A percentile compares a stretch with the other conserved stretches of the same genome.
These are phyloP conservation scores for Apophysomyces sp. DNA, from an alignment of 371 early-diverging fungal genomes.

Conservation along the genomic window DNA sequence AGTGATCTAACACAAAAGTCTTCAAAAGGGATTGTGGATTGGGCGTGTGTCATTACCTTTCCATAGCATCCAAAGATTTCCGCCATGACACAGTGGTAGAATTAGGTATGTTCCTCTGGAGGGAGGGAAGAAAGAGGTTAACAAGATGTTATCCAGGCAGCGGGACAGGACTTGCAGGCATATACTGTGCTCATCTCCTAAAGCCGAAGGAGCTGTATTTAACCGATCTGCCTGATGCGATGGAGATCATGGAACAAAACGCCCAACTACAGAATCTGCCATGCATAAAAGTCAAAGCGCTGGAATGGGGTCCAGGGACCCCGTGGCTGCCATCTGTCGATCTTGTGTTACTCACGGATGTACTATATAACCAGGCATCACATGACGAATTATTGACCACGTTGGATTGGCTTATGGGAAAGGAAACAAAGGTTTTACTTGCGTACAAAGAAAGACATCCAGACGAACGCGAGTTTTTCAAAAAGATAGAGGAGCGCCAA, in stretches of 20 bases:
- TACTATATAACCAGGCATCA: conserved; percentile 43
- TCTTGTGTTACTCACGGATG: conserved; percentile 40
- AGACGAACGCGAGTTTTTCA: conserved; percentile 44
- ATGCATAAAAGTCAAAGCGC: conserved; percentile 16
- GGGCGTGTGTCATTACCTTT: conserved; percentile 33
- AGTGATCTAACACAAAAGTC: neutral
- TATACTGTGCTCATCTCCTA: conserved; percentile 35
- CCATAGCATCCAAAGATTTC: neutral
- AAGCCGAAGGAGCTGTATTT: conserved; percentile 21
- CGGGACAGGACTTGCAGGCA: conserved; percentile 49
- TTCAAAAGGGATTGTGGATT: conserved; percentile 46
- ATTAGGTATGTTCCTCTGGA: too few species aligned
- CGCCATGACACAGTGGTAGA: neutral
- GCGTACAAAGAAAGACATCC: conserved; percentile 43
- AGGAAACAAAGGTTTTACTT: conserved; percentile 22
- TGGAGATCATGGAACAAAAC: conserved; percentile 38
- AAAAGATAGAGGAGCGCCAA: conserved; percentile 20
- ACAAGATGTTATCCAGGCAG: too few species aligned
- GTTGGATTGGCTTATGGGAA: conserved; percentile 22
- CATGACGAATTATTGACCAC: conserved; percentile 43
- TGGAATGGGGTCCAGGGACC: conserved; percentile 31
- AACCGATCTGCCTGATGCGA: conserved; percentile 42
- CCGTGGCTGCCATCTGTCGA: conserved; percentile 17
- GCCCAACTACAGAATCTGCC: conserved; percentile 6
- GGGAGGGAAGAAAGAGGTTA: too few species aligned